Base-by-base conservation (phyloP, 208 protist species). In the Leishmania guyanensis region DNA sequence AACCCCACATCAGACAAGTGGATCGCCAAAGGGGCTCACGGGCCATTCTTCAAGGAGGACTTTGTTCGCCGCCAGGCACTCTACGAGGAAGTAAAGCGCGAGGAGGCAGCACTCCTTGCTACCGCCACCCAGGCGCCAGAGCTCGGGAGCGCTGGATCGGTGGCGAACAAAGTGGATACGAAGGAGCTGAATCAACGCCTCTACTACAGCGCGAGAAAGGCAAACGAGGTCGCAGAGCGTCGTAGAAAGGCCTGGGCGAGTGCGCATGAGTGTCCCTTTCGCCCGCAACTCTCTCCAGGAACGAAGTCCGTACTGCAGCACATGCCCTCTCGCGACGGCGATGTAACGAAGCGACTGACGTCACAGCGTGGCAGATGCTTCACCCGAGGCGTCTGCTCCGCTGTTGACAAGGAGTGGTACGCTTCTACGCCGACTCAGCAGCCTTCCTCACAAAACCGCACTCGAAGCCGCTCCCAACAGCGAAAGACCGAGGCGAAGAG, bases 21-120 rank as follows among this genome's bases (percentile, higher is more conserved):
- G 91, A 97, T 97, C 71, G 83, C 88, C 14, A 88, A 88, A n/a
- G 85, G 92, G 16, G 82, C 88, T n/a, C 94, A 96, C 83, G 80
- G 85, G n/a, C 68, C 73, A n/a, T 88, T 97, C 51, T 96, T 96
- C 73, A 39, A 91, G 50, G 60, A 88, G 29, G 81, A 89, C 84
- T 97, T 97, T 84, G 86, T 97, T 9, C 78, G 54, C 6, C 89
- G 94, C 3, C 94, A 97, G 80, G 83, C 87, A 53, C 56, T 95
- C 1, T 96, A 97, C 84, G 81, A 91, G 51, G 77, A 86, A 33
- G 90, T 93, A 17, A 86, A 85, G 58, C 82, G 93, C 29, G 83
- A 94, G 70, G 84, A 96, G 50, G 75, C 84, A 65, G 54, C 75
- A 62, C 46, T 85, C 51, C 79, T 56, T 20, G 78, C 78, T 17